Evolutionary conservation across 2,329 filamentous ascomycete species (phyloP).

Genomic region (Talaromyces sp.): DNA sequence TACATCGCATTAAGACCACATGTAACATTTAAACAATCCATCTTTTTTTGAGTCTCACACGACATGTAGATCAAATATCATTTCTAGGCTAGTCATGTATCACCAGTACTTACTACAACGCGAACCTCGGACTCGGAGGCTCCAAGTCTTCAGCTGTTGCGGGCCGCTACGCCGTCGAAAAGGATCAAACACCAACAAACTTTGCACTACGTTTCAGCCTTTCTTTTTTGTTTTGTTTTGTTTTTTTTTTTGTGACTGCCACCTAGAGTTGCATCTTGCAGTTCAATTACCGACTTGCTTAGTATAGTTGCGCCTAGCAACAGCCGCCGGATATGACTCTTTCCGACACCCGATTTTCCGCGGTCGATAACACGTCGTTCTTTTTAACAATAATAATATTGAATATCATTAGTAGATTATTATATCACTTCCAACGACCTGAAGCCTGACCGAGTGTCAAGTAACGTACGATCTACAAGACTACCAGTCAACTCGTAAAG

Average conservation of each 20-base stretch:
- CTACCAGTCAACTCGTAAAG: background rate
- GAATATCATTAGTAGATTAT: background rate
- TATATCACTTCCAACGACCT: too few relatives aligned
- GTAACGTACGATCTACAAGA: background rate
- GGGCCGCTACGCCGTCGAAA: background rate
- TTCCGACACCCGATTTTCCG: background rate
- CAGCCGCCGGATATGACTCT: background rate
- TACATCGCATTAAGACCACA: background rate
- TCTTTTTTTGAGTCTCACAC: background rate
- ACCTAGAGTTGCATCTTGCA: too few relatives aligned
- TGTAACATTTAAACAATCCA: background rate
- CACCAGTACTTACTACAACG: background rate
- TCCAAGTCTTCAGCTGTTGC: background rate
- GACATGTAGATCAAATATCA: background rate
- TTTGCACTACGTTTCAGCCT: background rate
- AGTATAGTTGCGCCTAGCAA: background rate
- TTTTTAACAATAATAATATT: background rate
- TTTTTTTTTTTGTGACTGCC: background rate
- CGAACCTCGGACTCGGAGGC: background rate
- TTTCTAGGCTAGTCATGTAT: too few relatives aligned
- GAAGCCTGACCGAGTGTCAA: too few relatives aligned
- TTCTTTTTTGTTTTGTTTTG: too few relatives aligned
- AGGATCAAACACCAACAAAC: background rate
- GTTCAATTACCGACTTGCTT: too few relatives aligned
- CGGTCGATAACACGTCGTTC: background rate